Evolutionary conservation across 164 flowering plant genomes (phyloP), one percentile per base, ranked within the genome.

Genomic region (Chimonanthus salicifolius): DNA sequence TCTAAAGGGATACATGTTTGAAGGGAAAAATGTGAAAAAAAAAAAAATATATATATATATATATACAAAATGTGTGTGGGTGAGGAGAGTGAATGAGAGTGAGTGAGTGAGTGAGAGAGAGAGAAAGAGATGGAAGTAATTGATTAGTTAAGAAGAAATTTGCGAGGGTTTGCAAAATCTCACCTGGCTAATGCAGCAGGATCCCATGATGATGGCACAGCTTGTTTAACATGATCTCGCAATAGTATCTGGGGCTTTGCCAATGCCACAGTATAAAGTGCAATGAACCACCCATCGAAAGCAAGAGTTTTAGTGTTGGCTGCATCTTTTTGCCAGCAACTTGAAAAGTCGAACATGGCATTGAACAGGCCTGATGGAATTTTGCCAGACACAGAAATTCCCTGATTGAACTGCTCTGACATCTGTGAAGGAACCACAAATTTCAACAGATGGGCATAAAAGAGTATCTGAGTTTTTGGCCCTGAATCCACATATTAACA

Each of bases 251-350:
- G 98, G 68, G 97, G 84, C 73, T 90, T 95, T 72, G 91, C 90
- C 54, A 95, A 75, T 16, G 97, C 99, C 82, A 93, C 83, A 0
- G 91, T 83, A 71, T 90, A 95, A 10, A 95, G 83, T 18, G 96
- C 87, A 75, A 95, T 89, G 81, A 89, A 88, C 68, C 94, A 89
- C 73, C 98, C 99, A 82, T 95, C 99, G 83, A 93, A 92, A 69
- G 98, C 93, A 80, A 95, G 94, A 73, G 90, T 79, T 82, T 92
- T 93, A 4, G 98, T 93, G 76, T 78, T 84, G 72, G 97, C 92
- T 44, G 99, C 99, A 84, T 95, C 99, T 79, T 90, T 93, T 82
- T 93, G 97, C 99, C 99, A 95, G 81, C 88, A 82, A 60, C 97
- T 83, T 10, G 94, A 83, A 83, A 87, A 95, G 21, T 91, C 97